These are phyloP conservation scores for Fusarium pininemorale DNA, from an alignment of 2,329 filamentous ascomycete species.

Conservation along the genomic window DNA sequence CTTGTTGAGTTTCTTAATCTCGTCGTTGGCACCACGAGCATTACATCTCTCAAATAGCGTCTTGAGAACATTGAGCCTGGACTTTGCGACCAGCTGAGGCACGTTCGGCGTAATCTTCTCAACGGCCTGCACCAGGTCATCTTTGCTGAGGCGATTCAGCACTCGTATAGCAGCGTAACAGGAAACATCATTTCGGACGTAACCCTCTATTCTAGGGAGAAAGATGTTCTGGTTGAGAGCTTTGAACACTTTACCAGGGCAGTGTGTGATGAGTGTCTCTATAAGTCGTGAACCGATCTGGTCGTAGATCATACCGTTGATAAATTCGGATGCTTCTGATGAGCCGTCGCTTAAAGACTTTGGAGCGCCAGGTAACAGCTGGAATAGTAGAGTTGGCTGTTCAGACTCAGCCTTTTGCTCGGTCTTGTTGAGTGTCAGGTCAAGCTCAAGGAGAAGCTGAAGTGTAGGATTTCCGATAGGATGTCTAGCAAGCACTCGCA, in stretches of 20 bases:
- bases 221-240: constrained; percentile 83
- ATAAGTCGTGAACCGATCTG: constrained; percentile 88
- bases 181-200: constrained; percentile 90
- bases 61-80: constrained; percentile 81
- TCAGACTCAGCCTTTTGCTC: constrained; percentile 49
- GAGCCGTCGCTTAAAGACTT: constrained; percentile 75
- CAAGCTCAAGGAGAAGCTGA: constrained; percentile 89
- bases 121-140: constrained; percentile 81
- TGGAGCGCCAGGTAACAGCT: constrained; percentile 79
- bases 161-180: constrained; percentile 87
- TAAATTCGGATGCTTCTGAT: constrained; percentile 78
- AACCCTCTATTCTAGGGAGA: constrained; percentile 78
- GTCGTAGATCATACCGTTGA: constrained; percentile 90
- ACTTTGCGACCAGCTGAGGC: constrained; percentile 75
- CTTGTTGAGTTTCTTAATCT: constrained; percentile 59
- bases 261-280: constrained; percentile 82
- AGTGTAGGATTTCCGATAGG: constrained; percentile 91
- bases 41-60: constrained; percentile 84
- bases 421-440: constrained; percentile 76
- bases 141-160: constrained; percentile 84
- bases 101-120: constrained; percentile 78
- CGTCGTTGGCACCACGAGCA: constrained; percentile 68
- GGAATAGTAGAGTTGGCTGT: constrained; percentile 70
- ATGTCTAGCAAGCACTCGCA: constrained; percentile 86
- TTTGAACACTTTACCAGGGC: constrained; percentile 92